Conservation (phyloP, 192 early-diverging fungal species). For the Coemansia sp. region DNA sequence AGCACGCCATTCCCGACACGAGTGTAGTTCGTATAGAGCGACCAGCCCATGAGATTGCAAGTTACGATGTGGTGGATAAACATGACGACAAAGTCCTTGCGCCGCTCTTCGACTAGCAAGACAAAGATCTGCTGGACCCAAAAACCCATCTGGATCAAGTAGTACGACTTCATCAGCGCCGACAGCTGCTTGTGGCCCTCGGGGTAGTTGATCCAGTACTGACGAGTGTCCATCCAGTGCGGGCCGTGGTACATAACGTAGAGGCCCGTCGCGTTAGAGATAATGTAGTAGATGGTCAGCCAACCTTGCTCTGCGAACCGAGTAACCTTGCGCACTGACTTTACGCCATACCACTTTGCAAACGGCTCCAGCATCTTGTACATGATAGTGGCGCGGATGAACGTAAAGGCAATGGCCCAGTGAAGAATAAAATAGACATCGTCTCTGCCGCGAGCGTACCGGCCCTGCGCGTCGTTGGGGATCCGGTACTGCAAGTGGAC, state of each 20-base stretch:
- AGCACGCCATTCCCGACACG: slow-evolving; percentile 81
- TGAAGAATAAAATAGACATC: slow-evolving; percentile 59
- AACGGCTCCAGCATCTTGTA: slow-evolving; percentile 41
- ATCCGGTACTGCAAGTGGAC: slow-evolving; percentile 44
- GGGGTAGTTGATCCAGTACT: slow-evolving; percentile 75
- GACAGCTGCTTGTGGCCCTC: slow-evolving; percentile 60
- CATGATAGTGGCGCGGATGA: slow-evolving; percentile 60
- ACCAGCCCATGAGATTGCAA: slow-evolving; percentile 64
- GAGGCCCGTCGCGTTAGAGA: slow-evolving; percentile 67
- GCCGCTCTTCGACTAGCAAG: slow-evolving; percentile 69
- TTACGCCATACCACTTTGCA: slow-evolving; percentile 37
- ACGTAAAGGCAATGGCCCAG: slow-evolving; percentile 72
- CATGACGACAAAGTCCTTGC: slow-evolving; percentile 77
- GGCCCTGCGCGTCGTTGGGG: slow-evolving; percentile 37
- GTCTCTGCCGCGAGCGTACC: slow-evolving; percentile 37
- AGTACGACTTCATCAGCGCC: slow-evolving; percentile 68
- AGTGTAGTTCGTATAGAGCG: slow-evolving; percentile 70
- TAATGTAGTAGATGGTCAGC: slow-evolving; percentile 64
- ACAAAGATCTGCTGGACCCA: slow-evolving; percentile 82
- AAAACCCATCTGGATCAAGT: slow-evolving; percentile 74
- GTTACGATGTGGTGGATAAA: slow-evolving; percentile 79
- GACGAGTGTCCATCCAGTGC: slow-evolving; percentile 71
- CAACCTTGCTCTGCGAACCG: slow-evolving; percentile 79
- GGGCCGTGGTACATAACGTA: slow-evolving; percentile 68
- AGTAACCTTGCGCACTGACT: slow-evolving; percentile 36